phyloP scores from a whole-genome alignment of 345 rosid species.

The Streptanthus diversifolius region DNA sequence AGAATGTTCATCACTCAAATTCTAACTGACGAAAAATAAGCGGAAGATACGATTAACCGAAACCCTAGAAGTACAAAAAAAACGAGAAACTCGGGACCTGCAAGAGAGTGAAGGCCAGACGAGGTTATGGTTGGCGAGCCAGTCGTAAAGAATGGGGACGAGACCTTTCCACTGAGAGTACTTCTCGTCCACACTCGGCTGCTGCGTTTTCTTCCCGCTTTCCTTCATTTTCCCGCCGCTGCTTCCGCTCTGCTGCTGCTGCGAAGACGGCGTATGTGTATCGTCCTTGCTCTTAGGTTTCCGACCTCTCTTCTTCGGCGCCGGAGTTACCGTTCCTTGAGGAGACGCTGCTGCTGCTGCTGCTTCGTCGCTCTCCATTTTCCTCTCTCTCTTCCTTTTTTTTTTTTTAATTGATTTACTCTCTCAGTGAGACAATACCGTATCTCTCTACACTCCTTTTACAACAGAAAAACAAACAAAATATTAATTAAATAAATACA shows the following conservation, averaged over 20 bases:
- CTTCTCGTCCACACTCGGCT: slow-evolving; percentile 73
- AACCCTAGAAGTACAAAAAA: slow-evolving; percentile 31
- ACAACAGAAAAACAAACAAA: not conserved
- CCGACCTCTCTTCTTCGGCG: slow-evolving; percentile 84
- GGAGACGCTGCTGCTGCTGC: slow-evolving; percentile 36
- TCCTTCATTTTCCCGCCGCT: slow-evolving; percentile 34
- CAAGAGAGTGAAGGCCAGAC: slow-evolving; percentile 99
- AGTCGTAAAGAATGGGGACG: slow-evolving; percentile 94
- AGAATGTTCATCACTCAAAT: not conserved
- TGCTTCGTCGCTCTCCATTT: slow-evolving; percentile 41
- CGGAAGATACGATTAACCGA: not conserved
- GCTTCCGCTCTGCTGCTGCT: slow-evolving; percentile 9
- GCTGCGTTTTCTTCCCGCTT: slow-evolving; percentile 38
- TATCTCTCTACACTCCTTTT: not conserved
- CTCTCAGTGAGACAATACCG: not conserved
- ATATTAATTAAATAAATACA: not conserved
- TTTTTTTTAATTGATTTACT: not conserved
- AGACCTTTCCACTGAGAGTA: slow-evolving; percentile 93
- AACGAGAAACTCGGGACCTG: slow-evolving; percentile 50
- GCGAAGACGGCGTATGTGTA: slow-evolving; percentile 42
- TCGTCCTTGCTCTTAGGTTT: slow-evolving; percentile 87
- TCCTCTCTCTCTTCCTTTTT: not conserved
- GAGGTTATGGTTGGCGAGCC: slow-evolving; percentile 98
- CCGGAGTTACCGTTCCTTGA: slow-evolving; percentile 31
- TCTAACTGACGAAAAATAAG: not conserved